Percentiles rank a stretch among this genome's conserved stretches.
Conservation (phyloP, 2,329 filamentous ascomycete species). For the Phialophora tarda region DNA sequence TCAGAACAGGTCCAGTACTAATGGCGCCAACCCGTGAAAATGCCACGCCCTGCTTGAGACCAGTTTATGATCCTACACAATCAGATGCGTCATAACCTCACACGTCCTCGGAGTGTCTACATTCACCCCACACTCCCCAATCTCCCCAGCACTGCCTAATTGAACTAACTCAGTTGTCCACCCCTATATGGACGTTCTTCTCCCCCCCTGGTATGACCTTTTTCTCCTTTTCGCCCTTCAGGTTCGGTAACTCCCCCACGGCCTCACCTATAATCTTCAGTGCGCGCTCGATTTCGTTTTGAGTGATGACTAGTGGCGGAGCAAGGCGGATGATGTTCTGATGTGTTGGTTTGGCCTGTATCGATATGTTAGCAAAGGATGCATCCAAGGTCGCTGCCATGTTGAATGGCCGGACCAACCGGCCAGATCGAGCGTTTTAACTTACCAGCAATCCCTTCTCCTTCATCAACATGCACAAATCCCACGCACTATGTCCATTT, state of each 20-base stretch:
- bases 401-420: not conserved
- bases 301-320: slow-evolving; percentile 92
- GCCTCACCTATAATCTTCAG: slow-evolving; percentile 81
- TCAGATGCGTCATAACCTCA: slow-evolving; percentile 11
- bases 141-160: not conserved
- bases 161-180: slow-evolving; percentile 57
- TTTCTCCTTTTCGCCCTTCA: slow-evolving; percentile 63
- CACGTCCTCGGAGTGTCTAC: not conserved
- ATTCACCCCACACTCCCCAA: not conserved
- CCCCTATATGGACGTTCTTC: slow-evolving; percentile 65
- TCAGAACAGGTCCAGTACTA: not conserved
- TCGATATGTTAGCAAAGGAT: slow-evolving; percentile 11
- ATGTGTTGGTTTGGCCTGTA: slow-evolving; percentile 94
- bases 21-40: not conserved
- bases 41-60: not conserved
- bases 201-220: slow-evolving; percentile 63
- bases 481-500: slow-evolving; percentile 88
- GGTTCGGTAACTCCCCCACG: slow-evolving; percentile 76
- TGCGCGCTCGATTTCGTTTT: slow-evolving; percentile 79
- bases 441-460: slow-evolving; percentile 89
- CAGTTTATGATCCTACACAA: not conserved
- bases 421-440: not conserved
- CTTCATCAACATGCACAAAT: slow-evolving; percentile 94
- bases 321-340: slow-evolving; percentile 98
- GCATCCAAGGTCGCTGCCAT: not conserved